Base-by-base conservation (phyloP, 2,329 filamentous ascomycete species). In the Calonectria crousiana region DNA sequence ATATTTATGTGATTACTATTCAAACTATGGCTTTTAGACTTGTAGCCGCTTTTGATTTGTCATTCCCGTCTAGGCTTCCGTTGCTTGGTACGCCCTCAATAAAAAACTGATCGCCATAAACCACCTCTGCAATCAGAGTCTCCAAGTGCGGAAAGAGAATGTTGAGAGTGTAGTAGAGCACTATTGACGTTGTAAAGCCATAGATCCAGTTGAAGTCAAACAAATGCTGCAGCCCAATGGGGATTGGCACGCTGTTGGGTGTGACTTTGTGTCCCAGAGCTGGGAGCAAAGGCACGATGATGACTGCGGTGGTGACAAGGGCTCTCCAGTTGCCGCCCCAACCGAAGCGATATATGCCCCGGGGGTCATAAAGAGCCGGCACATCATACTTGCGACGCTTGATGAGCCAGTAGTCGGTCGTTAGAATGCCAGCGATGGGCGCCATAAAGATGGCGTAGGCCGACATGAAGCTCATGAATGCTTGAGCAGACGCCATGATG, bases 351-450 rank as follows among this genome's bases (percentile, higher is more conserved):
- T 87, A 87, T 67, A 84, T 84, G 65, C 86, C 85, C 32, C 82
- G 75, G 9, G 84, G 85, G 58, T 85, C 78, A 78, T 88, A 88
- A 44, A 88, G 78, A 16, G 83, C 85, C 1, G 84, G 85, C 36
- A 87, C 82, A 74, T 88, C 85, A 73, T 85, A 81, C 36, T 83
- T 81, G 41, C 81, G 77, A 49, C 80, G 78, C 74, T 86, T 85
- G 74, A 84, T 77, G 36, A 85, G 71, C 82, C 82, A 85, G 75
- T 81, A 88, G 74, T 88, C 86, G 41, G 81, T 80, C n/a, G 81
- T 80, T 47, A 87, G 82, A 60, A 87, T 84, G 49, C 84, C 86
- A 8, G 85, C 81, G 41, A 88, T 85, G 16, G 87, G 86, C 0
- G 81, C 84, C 74, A 86, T 81, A 77, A 86, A 84, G 51, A 84